Evolutionary conservation across 257 asterid species (phyloP), one percentile per base, ranked within the genome.

Genomic region (Plantago major): DNA sequence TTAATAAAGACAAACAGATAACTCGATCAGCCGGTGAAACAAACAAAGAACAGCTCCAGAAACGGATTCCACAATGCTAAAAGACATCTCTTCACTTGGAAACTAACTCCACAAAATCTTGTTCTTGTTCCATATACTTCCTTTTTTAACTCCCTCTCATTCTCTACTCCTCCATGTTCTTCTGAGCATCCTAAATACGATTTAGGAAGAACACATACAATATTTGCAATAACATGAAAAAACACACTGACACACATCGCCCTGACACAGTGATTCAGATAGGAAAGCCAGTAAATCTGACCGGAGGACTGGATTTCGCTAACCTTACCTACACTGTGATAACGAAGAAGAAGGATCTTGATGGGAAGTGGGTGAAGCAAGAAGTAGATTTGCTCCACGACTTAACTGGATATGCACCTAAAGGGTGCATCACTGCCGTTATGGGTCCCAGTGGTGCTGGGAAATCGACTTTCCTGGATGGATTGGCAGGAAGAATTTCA

Each of bases 391-490:
- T 88, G 65, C 52, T 88, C 63, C 92, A 83, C 5, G 76, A 72
- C 3, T 76, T 88, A 56, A 88, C 89, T 0, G 96, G 96, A 6
- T 81, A 81, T 52, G 96, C 96, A 8, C 88, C 93, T 1, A 88
- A 80, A 62, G 96, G 96, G 48, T 77, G 81, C 71, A 73, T 88
- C 44, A 88, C 95, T 0, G 96, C 96, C 0, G 95, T 88, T 0
- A 88, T 88, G 96, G 96, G 96, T 38, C 96, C 96, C 1, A 88
- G 96, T 63, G 96, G 96, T 7, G 96, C 96, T 22, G 96, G 96
- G 0, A 88, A 88, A 45, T 88, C 96, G 5, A 88, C 96, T 0
- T 78, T 88, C 53, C 72, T 88, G 71, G 96, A 88, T 43, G 95
- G 75, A 4, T 63, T 88, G 75, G 96, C 96, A 0, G 95, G 95